phyloP scores from a whole-genome alignment of 2,329 filamentous ascomycete genomes.

The Phialocephala sp. region DNA sequence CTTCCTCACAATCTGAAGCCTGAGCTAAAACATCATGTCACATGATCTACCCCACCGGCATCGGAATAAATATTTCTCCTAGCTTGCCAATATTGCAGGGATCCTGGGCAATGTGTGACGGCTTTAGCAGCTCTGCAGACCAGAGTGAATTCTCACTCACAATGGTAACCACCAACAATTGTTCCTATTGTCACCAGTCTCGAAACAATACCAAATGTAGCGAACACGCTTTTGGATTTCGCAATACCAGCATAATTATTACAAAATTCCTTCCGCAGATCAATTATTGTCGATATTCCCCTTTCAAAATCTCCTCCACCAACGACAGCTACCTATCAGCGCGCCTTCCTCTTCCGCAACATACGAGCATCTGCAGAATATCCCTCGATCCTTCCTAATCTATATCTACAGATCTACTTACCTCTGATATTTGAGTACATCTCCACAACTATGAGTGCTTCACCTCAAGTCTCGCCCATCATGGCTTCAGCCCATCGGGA shows the following conservation, averaged over 20 bases:
- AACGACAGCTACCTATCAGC: neutral
- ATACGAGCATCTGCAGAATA: neutral
- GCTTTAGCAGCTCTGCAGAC: too few relatives aligned
- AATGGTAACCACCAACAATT: neutral
- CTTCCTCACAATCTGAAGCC: too few relatives aligned
- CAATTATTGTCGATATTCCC: neutral
- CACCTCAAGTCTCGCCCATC: conserved; percentile 39
- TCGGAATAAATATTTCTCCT: too few relatives aligned
- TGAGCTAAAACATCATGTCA: too few relatives aligned
- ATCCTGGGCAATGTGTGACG: neutral
- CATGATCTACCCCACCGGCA: too few relatives aligned
- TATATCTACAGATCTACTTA: neutral
- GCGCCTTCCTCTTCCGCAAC: neutral
- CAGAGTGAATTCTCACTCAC: neutral
- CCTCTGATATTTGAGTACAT: neutral
- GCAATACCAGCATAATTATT: conserved; percentile 1
- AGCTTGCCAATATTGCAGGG: neutral
- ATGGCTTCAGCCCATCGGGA: conserved; percentile 35
- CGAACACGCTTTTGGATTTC: neutral
- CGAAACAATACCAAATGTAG: conserved; percentile 1
- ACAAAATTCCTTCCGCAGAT: neutral
- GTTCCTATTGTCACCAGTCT: neutral
- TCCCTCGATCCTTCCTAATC: neutral
- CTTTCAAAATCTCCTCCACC: neutral
- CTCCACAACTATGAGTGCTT: conserved; percentile 40